Evolutionary conservation across 495 filamentous ascomycete genomes (phyloP), one percentile per base, ranked within the genome.

Genomic region (Penicillium cataractarum): DNA sequence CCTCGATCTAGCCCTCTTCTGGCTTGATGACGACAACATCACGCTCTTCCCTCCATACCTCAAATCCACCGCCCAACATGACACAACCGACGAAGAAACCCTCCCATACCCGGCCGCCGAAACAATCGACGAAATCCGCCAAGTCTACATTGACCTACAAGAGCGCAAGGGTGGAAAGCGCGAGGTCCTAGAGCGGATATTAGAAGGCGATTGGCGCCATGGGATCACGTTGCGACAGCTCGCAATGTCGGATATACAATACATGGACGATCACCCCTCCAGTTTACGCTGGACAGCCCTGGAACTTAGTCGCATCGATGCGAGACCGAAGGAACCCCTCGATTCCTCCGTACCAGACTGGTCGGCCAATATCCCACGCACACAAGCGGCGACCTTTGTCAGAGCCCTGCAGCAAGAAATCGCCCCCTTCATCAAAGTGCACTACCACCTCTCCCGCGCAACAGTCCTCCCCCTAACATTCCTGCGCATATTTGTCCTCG

Each of bases 191-290:
- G 90, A 92, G 66, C 82, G 90, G 31, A 88, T 96, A 40, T 65
- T 90, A 0, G 88, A 93, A 60, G 90, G 90, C 46, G 92, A 96
- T 71, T 96, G 92, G 91, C 81, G 90, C 22, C 82, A 87, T 54
- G 92, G 92, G 1, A 77, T 96, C 22, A 88, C 84, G 1, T 75
- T 96, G 17, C 90, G 89, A 63, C 90, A 93, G 69, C 78, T 94
- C 4, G 91, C 90, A 51, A 93, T 92, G 82, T 87, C 88, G 17
- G 92, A 96, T 65, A 75, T 92, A 15, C 89, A 90, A 62, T 80
- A 91, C 69, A 79, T 94, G n/a, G 85, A 92, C 65, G 89, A 92
- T 67, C 89, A 92, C 65, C 89, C 90, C 0, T 79, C 83, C 2
- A 82, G 83, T 1, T 83, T 89, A 61, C 87, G 88, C 75, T 96